Conservation (phyloP, 371 early-diverging fungal genomes). For the Mucor lusitanicus region DNA sequence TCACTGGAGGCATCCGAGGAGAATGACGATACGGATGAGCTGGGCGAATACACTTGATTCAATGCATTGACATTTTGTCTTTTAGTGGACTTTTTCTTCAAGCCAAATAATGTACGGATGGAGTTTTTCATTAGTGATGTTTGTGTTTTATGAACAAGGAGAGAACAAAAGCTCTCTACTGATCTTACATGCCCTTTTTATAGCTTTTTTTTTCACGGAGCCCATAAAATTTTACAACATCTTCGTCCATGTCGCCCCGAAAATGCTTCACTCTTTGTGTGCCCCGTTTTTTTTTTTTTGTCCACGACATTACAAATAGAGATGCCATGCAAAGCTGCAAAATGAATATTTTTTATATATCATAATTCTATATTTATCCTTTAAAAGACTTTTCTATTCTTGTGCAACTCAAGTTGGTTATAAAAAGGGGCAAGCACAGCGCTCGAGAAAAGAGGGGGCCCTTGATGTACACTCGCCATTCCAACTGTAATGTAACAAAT, state of each 20-base stretch:
- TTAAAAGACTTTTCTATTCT: not conserved
- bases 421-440: not conserved
- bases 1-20: slow-evolving; percentile 21
- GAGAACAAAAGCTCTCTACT: not conserved
- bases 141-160: not conserved
- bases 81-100: slow-evolving; percentile 18
- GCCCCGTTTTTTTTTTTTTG: not conserved
- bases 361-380: not conserved
- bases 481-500: not conserved
- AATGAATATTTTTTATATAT: slow-evolving; percentile 2
- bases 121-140: slow-evolving; percentile 4
- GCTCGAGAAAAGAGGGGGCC: not conserved
- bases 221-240: slow-evolving; percentile 1
- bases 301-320: not conserved
- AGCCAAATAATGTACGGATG: slow-evolving; percentile 16
- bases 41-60: slow-evolving; percentile 5
- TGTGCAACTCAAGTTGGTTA: slow-evolving; percentile 6
- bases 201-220: not conserved
- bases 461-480: slow-evolving; percentile 15
- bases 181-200: not conserved
- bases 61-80: slow-evolving; percentile 2
- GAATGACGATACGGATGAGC: slow-evolving; percentile 29
- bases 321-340: slow-evolving; percentile 12
- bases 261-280: slow-evolving; percentile 2
- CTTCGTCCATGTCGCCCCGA: not conserved